phyloP scores from a whole-genome alignment of 2,329 filamentous ascomycete genomes.

The Talaromyces pinophilus region DNA sequence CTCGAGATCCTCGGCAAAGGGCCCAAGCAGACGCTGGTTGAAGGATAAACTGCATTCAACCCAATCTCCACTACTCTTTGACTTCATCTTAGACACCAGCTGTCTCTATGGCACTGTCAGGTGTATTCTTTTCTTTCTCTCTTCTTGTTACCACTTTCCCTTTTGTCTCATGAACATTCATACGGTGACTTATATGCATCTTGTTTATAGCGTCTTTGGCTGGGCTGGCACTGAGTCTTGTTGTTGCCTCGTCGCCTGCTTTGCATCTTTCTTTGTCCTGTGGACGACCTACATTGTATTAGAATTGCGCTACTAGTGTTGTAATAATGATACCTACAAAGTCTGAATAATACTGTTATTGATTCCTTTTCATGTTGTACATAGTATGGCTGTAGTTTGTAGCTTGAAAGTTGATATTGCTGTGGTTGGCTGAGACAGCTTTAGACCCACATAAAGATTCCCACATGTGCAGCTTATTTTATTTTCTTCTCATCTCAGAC shows the following conservation, averaged over 20 bases:
- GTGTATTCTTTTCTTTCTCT: neutral
- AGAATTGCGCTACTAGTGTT: constrained; percentile 21
- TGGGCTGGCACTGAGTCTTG: constrained; percentile 20
- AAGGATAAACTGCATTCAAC: constrained; percentile 56
- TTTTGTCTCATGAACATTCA: constrained; percentile 15
- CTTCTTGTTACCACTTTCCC: constrained; percentile 1
- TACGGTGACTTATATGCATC: constrained; percentile 17
- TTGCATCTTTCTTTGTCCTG: constrained; percentile 12
- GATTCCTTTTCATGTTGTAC: neutral
- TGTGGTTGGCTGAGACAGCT: constrained; percentile 1
- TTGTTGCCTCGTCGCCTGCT: constrained; percentile 6
- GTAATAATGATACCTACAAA: constrained; percentile 21
- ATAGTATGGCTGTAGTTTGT: neutral
- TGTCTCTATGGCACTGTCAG: neutral
- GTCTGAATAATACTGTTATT: neutral
- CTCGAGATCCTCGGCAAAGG: constrained; percentile 80
- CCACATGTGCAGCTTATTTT: constrained; percentile 10
- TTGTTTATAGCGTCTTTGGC: constrained; percentile 23
- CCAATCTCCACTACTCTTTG: neutral
- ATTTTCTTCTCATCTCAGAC: neutral
- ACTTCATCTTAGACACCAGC: neutral
- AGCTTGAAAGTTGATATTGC: neutral
- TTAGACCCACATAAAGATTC: neutral
- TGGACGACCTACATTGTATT: constrained; percentile 21
- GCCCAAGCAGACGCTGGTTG: constrained; percentile 75